Base-by-base conservation (phyloP, 257 asterid species). In the Solanum microdontum region DNA sequence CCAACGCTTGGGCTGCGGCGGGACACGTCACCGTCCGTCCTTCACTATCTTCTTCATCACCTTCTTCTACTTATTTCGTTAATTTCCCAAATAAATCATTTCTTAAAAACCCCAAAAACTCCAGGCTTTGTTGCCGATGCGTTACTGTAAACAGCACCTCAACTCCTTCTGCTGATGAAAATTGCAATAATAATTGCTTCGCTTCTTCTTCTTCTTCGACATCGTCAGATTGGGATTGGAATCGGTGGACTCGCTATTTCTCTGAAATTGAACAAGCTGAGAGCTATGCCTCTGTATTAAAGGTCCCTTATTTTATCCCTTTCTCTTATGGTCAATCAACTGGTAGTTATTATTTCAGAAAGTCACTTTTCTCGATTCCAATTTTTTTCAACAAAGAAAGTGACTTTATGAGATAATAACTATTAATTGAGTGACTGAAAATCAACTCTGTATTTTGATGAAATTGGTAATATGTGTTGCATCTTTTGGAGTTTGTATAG, bases 241-340 rank as follows among this genome's bases (percentile, higher is more conserved):
- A 91, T 85, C 89, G 92, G 87, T 96, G 99, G 99, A 93, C 92
- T 24, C 94, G 96, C 87, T 92, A 96, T 93, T 95, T 96, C 88
- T 89, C 96, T 34, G 99, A 94, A 90, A 94, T 94, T 89, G 98
- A 96, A 87, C 98, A 93, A 93, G 96, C 95, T 24, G 98, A 96
- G 90, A 95, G 92, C 90, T 92, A 92, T 88, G 91, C 96, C 45
- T 95, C 98, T 87, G 87, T 94, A 60, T 92, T 97, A 34, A 95
- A 95, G 98, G 99, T 96, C 32, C 79, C 23, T 48, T 24, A 3
- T 48, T 82, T 40, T 4, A 17, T 40, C 66, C 64, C 4, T 55
- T 55, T 55, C 64, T 55, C 64, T 19, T 17, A 55, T 55, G 64
- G n/a, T 17, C n/a, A 17, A 55, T 55, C n/a, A 55, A 55, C 36